phyloP scores from a whole-genome alignment of 2,329 filamentous ascomycete species.

The Cyclaneusma minus region DNA sequence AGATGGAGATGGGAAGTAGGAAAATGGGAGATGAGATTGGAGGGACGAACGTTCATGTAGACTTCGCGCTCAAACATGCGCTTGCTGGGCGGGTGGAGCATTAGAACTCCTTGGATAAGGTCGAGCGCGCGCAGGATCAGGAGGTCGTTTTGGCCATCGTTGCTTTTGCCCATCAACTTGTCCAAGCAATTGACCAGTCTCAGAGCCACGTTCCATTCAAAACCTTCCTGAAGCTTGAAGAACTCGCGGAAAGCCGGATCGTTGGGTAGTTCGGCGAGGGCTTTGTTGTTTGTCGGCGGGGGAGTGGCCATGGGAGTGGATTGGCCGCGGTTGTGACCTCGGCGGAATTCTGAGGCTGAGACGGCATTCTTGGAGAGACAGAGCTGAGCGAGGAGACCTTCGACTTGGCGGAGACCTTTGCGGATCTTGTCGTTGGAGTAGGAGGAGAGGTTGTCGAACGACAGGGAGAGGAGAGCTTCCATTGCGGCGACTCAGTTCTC shows the following conservation, averaged over 20 bases:
- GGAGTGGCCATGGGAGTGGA: conserved; percentile 15
- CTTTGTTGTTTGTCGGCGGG: conserved; percentile 37
- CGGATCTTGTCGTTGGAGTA: conserved; percentile 80
- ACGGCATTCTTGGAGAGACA: conserved; percentile 62
- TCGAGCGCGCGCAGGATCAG: conserved; percentile 81
- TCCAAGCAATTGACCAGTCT: conserved; percentile 77
- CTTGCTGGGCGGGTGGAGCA: conserved; percentile 83
- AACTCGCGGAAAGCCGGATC: conserved; percentile 92
- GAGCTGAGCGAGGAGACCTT: conserved; percentile 86
- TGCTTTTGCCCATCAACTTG: conserved; percentile 67
- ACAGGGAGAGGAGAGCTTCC: conserved; percentile 83
- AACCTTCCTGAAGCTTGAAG: conserved; percentile 91
- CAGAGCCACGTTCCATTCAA: conserved; percentile 93
- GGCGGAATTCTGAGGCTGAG: conserved; percentile 10
- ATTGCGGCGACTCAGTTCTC: conserved; percentile 31
- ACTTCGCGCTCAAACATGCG: conserved; percentile 75
- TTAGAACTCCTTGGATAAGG: conserved; percentile 71
- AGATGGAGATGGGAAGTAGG: conserved; percentile 1
- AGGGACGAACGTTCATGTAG: conserved; percentile 71
- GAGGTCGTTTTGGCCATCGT: conserved; percentile 70
- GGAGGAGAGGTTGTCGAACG: conserved; percentile 92
- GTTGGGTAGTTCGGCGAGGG: conserved; percentile 52
- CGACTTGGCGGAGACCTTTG: conserved; percentile 86
- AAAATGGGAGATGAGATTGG: neutral
- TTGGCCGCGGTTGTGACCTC: conserved; percentile 14